Conservation (phyloP, 2,329 filamentous ascomycete genomes). For the Diaporthe citrichinensis region DNA sequence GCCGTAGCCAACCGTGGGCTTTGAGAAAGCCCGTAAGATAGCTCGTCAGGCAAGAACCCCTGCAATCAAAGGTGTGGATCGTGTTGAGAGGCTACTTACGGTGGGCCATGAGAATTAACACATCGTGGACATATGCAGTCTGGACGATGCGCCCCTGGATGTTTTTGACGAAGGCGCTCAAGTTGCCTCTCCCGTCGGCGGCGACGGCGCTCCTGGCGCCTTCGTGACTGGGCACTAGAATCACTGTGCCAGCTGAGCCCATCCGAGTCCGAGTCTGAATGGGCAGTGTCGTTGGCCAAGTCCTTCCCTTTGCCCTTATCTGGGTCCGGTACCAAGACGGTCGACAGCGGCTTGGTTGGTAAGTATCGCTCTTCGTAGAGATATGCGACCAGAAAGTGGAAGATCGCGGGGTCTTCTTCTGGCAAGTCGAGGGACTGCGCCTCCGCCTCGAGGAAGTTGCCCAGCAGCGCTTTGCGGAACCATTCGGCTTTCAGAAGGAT, state of each 20-base stretch:
- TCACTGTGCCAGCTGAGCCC: conserved; percentile 52
- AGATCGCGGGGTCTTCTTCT: conserved; percentile 65
- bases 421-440: conserved; percentile 63
- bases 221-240: conserved; percentile 52
- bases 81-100: conserved; percentile 37
- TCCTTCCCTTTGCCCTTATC: conserved; percentile 61
- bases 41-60: background rate
- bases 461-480: conserved; percentile 64
- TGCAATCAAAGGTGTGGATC: background rate
- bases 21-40: background rate
- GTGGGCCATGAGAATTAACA: conserved; percentile 50
- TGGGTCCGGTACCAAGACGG: conserved; percentile 53
- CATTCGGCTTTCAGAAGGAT: conserved; percentile 62
- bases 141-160: conserved; percentile 59
- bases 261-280: conserved; percentile 53
- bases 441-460: conserved; percentile 61
- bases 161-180: conserved; percentile 58
- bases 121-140: conserved; percentile 61
- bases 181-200: conserved; percentile 53
- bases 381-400: conserved; percentile 66
- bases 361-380: conserved; percentile 63
- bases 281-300: conserved; percentile 48
- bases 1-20: background rate
- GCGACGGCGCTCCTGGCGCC: conserved; percentile 51
- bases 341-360: conserved; percentile 60